A percentile compares a stretch with the other conserved stretches of the same genome.
These are phyloP conservation scores for Pythium monospermum DNA, from an alignment of 352 stramenopile genomes.

Conservation along the genomic window DNA sequence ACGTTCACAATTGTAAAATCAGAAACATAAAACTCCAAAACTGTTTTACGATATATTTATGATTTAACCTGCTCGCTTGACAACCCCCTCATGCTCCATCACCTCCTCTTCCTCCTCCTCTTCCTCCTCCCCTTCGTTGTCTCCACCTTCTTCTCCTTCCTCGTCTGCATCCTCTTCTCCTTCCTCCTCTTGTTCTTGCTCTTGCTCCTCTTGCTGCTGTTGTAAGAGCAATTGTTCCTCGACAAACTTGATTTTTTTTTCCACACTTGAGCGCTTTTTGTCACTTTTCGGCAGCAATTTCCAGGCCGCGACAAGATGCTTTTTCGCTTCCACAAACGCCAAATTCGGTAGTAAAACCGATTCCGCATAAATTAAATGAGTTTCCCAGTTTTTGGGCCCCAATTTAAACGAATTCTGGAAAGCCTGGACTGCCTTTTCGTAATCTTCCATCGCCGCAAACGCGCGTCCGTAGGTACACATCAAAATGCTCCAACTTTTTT, in stretches of 20 bases:
- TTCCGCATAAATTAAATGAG: constrained; percentile 81
- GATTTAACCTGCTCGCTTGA: too few species aligned
- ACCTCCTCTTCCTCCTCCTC: neutral
- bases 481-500: constrained; percentile 80
- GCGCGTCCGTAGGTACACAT: constrained; percentile 80
- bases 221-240: constrained; percentile 27
- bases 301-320: constrained; percentile 56
- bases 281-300: constrained; percentile 56
- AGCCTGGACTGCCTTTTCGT: constrained; percentile 64
- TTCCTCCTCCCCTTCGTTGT: neutral
- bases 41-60: too few species aligned
- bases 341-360: constrained; percentile 66
- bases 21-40: too few species aligned
- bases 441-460: constrained; percentile 64
- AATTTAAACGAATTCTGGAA: constrained; percentile 83
- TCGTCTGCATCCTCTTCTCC: neutral
- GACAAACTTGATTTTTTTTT: constrained; percentile 55
- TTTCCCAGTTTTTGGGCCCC: constrained; percentile 74
- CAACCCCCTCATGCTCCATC: too few species aligned
- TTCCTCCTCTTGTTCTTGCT: constrained; percentile 6
- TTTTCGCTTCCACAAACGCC: constrained; percentile 66
- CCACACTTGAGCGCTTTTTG: constrained; percentile 38
- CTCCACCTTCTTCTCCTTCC: neutral
- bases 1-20: too few species aligned
- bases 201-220: neutral